Base-by-base conservation (phyloP, 495 filamentous ascomycete species). In the Mytilinidion resinicola region DNA sequence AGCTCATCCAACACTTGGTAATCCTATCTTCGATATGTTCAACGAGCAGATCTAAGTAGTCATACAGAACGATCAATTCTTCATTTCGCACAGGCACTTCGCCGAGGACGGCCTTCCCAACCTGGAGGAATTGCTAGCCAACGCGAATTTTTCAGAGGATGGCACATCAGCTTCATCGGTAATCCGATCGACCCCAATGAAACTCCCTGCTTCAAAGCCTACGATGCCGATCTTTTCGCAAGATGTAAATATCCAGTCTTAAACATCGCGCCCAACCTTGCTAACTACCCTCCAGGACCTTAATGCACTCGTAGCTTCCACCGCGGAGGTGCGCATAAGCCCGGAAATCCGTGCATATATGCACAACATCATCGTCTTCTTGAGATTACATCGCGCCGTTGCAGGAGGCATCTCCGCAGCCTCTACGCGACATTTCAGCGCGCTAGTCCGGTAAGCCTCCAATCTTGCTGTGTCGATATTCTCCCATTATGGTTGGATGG, bases 61-160 rank as follows among this genome's bases (percentile, higher is more conserved):
- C 39, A 4, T 12, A 1, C 30, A 95, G 76, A 89, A 87, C 67
- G 91, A 96, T 55, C 82, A 88, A 62, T 83, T 97, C 58, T 88
- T 91, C 66, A 83, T 98, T 15, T 91, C 90, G 0, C 90, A 96
- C 71, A 89, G 83, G 72, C 91, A 98, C 67, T 78, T 85, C 36
- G 75, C 80, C 4, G 80, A 83, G 14, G 83, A 91, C 68, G 88
- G 85, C 0, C 86, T 87, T 55, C 76, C 80, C 1, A 83, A 92
- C 58, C 69, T 88, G 1, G 86, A 93, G 61, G 82, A 85, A 19
- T 74, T 70, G 71, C 77, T 65, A 37, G 35, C 54, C 3, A 58
- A 66, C 20, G 62, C 64, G 41, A 56, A 60, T 8, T 69, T 72
- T 37, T 57, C 61, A 25, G 66, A 69, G 55, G 76, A 66, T 37